Base-by-base conservation (phyloP, 352 stramenopile species). In the Phytophthora kernoviae region DNA sequence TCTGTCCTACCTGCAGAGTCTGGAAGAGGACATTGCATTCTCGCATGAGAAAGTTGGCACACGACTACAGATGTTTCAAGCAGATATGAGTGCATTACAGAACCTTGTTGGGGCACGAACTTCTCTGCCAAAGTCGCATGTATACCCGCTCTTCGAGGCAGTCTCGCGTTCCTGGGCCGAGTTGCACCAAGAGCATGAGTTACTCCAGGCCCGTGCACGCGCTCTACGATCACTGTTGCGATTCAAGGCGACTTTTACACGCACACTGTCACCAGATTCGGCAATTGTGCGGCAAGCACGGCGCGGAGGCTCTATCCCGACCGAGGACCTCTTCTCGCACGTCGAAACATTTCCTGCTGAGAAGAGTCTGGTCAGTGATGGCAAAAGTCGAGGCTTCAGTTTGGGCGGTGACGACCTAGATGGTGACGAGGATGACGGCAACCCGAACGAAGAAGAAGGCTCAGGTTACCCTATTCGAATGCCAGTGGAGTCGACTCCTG, bases 111-210 rank as follows among this genome's bases (percentile, higher is more conserved):
- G 88, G 12, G 77, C 84, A 2, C 77, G 87, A 18, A 91, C 83
- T 9, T 96, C 89, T 24, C 73, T 98, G 53, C 91, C 92, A 21
- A 98, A 98, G 55, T 95, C 93, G 8, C 87, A 98, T 34, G 93
- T 98, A 5, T 98, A 98, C 58, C 94, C 94, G 21, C 87, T 97
- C 15, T 98, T 98, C 62, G 90, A 98, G 62, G 77, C 84, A 11
- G 77, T 97, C 2, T 90, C 88, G 5, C 77, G 73, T 58, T 87
- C 91, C 0, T 98, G 91, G 91, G 74, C 84, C 11, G 85, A 94
- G 61, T 61, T 96, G 4, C 65, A 84, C 2, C 58, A 85, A 26
- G 81, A 96, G 33, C 74, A 94, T 55, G 80, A 91, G 51, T 59
- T 93, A 10, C 40, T 93, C 18, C 73, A 89, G 44, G 79, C 80